These are phyloP conservation scores for Stephanodiscus triporus DNA, from an alignment of 108 stramenopile genomes.

Conservation along the genomic window DNA sequence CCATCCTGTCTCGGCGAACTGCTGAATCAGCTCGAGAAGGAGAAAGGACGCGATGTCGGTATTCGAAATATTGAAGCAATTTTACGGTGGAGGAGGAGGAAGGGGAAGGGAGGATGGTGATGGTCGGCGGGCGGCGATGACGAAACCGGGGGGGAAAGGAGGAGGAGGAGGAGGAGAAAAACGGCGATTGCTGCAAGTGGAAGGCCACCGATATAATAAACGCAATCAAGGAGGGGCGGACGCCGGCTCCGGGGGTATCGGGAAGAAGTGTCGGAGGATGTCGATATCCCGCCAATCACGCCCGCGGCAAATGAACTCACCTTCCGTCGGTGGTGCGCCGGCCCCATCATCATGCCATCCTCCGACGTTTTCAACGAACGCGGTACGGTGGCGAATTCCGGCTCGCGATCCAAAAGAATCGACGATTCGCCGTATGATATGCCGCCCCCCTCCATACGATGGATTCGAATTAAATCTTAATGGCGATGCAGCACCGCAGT, in stretches of 20 bases:
- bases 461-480: constrained; percentile 44
- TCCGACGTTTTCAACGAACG: constrained; percentile 15
- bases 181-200: constrained; percentile 78
- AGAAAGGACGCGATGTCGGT: constrained; percentile 71
- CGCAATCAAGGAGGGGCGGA: constrained; percentile 88
- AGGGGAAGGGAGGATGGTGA: constrained; percentile 25
- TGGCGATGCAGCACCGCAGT: constrained; percentile 30
- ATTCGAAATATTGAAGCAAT: constrained; percentile 92
- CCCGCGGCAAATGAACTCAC: constrained; percentile 22
- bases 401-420: not conserved
- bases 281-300: constrained; percentile 21
- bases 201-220: constrained; percentile 94
- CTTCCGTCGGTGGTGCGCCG: constrained; percentile 3
- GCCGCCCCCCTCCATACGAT: constrained; percentile 24
- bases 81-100: constrained; percentile 53
- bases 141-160: constrained; percentile 24
- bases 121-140: constrained; percentile 48
- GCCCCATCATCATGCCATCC: constrained; percentile 38
- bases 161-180: constrained; percentile 70
- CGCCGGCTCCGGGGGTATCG: constrained; percentile 80
- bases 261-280: constrained; percentile 22
- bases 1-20: constrained; percentile 68
- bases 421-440: constrained; percentile 6
- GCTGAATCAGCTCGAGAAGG: constrained; percentile 64
- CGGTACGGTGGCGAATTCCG: constrained; percentile 5